Conservation (phyloP, 106 monocot species). For the Hemerocallis citrina region DNA sequence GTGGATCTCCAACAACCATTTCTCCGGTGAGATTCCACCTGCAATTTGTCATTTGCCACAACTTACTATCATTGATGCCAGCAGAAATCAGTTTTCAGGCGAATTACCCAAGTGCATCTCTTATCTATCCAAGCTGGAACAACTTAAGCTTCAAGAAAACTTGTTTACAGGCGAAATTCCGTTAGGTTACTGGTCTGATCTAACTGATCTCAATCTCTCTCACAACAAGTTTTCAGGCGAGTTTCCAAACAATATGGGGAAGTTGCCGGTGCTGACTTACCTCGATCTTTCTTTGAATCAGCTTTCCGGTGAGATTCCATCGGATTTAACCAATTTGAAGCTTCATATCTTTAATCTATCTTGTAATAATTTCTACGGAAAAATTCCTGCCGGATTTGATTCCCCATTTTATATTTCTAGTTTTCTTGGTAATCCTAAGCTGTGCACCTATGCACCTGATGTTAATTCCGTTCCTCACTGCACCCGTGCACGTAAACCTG, state of each 20-base stretch:
- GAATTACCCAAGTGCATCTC: slow-evolving; percentile 20
- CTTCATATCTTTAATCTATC: slow-evolving; percentile 31
- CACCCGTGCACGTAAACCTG: neutral
- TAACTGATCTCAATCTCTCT: slow-evolving; percentile 37
- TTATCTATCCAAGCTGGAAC: slow-evolving; percentile 12
- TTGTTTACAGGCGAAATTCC: slow-evolving; percentile 21
- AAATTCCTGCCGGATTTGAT: slow-evolving; percentile 21
- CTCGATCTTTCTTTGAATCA: slow-evolving; percentile 37
- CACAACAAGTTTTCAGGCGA: slow-evolving; percentile 26
- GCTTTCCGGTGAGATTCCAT: slow-evolving; percentile 29
- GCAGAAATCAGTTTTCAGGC: slow-evolving; percentile 23
- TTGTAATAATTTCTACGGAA: slow-evolving; percentile 27
- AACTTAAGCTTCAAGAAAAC: slow-evolving; percentile 31
- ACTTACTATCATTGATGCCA: slow-evolving; percentile 12
- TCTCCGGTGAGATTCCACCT: slow-evolving; percentile 33
- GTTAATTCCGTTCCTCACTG: neutral
- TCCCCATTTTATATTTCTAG: slow-evolving; percentile 5
- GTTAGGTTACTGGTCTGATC: slow-evolving; percentile 18
- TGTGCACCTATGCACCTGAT: slow-evolving; percentile 24
- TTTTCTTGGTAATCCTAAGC: slow-evolving; percentile 29
- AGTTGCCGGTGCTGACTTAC: slow-evolving; percentile 31
- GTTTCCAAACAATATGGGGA: slow-evolving; percentile 12
- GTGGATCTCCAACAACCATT: slow-evolving; percentile 28
- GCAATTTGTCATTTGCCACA: slow-evolving; percentile 21
- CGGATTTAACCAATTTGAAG: slow-evolving; percentile 10